Conservation (phyloP, 169 alveolate genomes). For the Eimeria falciformis region DNA sequence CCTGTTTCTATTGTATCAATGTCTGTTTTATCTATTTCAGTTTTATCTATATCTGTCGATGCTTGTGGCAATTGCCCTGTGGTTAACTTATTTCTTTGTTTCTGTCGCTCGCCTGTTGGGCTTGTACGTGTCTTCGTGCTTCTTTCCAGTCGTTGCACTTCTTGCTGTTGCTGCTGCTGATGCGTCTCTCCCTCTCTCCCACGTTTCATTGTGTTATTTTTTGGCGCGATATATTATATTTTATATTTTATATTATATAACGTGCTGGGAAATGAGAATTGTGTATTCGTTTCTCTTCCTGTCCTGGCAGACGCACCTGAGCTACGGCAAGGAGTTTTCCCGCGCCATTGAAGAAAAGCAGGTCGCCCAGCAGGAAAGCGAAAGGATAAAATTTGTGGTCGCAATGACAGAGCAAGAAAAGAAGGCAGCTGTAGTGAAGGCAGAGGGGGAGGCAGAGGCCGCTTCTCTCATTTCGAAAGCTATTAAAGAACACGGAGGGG, state of each 20-base stretch:
- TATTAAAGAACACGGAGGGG: constrained; percentile 95
- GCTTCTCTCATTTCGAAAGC: constrained; percentile 97
- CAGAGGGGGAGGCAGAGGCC: constrained; percentile 99
- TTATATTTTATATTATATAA: no score
- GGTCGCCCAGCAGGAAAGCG: constrained; percentile 99
- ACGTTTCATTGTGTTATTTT: no score
- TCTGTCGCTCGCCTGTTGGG: no score
- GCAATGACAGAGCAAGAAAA: constrained; percentile 96
- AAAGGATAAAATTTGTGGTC: constrained; percentile 96
- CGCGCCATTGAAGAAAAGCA: constrained; percentile 98
- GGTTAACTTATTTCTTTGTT: no score
- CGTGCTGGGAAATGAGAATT: neutral
- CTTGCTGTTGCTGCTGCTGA: no score
- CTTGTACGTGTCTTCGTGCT: no score
- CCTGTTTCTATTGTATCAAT: no score
- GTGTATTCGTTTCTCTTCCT: neutral
- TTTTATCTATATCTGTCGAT: no score
- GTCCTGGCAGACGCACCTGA: constrained; percentile 90
- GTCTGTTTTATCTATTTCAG: no score
- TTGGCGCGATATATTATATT: neutral
- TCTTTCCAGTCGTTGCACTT: no score
- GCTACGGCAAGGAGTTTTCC: constrained; percentile 97
- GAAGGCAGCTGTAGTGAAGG: constrained; percentile 96
- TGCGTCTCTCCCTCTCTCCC: no score
- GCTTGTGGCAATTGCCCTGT: no score